These are phyloP conservation scores for Glomus cerebriforme DNA, from an alignment of 192 early-diverging fungal genomes.

Conservation along the genomic window DNA sequence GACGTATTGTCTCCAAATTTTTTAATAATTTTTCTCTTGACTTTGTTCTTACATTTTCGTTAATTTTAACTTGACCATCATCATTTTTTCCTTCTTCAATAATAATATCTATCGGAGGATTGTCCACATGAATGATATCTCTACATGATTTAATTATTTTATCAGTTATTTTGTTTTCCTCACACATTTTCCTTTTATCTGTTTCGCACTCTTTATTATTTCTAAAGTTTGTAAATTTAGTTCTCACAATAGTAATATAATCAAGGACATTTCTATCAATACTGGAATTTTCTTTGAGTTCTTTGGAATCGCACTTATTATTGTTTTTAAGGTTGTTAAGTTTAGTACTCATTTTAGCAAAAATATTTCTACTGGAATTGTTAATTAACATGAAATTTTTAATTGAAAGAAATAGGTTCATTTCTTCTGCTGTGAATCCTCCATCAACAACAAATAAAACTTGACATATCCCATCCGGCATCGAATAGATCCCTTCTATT, in stretches of 20 bases:
- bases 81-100: no score
- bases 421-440: background rate
- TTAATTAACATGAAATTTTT: background rate
- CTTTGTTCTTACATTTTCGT: background rate
- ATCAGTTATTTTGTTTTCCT: background rate
- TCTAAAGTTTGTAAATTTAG: conserved; percentile 2
- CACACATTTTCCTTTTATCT: background rate
- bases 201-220: background rate
- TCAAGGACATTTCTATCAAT: background rate
- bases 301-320: no score
- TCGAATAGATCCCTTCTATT: background rate
- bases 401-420: background rate
- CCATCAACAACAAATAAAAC: background rate
- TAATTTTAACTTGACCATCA: background rate
- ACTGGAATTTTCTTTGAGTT: no score
- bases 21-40: background rate
- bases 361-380: background rate
- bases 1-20: background rate
- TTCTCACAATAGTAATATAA: conserved; percentile 15
- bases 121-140: background rate
- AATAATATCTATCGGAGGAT: background rate
- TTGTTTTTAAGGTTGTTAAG: background rate
- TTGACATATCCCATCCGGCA: background rate
- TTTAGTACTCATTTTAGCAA: background rate
- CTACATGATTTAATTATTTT: background rate